Conservation (phyloP, 2,329 filamentous ascomycete genomes). For the Arthrobotrys pseudoclavata region DNA sequence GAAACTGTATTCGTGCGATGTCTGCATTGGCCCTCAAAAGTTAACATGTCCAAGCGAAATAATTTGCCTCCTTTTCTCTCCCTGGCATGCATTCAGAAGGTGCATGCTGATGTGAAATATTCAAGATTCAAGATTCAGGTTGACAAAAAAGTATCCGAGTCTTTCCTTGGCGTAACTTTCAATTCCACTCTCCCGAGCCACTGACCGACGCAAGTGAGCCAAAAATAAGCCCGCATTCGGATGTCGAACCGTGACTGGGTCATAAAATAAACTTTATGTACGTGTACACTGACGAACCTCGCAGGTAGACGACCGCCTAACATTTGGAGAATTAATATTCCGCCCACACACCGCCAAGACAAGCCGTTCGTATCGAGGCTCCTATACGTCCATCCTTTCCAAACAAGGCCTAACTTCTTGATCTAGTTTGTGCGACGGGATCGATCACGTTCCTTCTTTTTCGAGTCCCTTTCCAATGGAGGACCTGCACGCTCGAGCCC, state of each 20-base stretch:
- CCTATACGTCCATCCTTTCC: constrained; percentile 43
- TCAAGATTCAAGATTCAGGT: neutral
- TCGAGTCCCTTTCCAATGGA: constrained; percentile 16
- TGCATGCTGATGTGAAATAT: constrained; percentile 1
- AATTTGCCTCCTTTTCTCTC: constrained; percentile 7
- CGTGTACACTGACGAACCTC: constrained; percentile 5
- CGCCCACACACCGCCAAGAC: constrained; percentile 12
- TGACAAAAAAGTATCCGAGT: constrained; percentile 8
- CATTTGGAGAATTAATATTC: constrained; percentile 17
- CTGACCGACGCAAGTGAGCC: constrained; percentile 3
- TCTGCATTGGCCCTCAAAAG: constrained; percentile 7
- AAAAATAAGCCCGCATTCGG: constrained; percentile 30
- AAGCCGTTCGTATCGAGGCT: constrained; percentile 16
- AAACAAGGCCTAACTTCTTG: constrained; percentile 30
- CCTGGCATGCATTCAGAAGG: constrained; percentile 1
- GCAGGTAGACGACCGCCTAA: constrained; percentile 12
- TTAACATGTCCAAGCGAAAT: constrained; percentile 7
- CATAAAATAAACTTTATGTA: constrained; percentile 34
- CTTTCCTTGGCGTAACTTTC: constrained; percentile 11
- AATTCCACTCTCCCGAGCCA: constrained; percentile 10
- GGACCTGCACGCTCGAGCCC: constrained; percentile 37
- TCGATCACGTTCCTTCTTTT: constrained; percentile 44
- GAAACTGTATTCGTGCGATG: constrained; percentile 2
- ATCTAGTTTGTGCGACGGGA: constrained; percentile 21
- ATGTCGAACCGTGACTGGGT: constrained; percentile 22